These are phyloP conservation scores for Gliomastix tumulicola DNA, from an alignment of 2,329 filamentous ascomycete genomes.

Conservation along the genomic window DNA sequence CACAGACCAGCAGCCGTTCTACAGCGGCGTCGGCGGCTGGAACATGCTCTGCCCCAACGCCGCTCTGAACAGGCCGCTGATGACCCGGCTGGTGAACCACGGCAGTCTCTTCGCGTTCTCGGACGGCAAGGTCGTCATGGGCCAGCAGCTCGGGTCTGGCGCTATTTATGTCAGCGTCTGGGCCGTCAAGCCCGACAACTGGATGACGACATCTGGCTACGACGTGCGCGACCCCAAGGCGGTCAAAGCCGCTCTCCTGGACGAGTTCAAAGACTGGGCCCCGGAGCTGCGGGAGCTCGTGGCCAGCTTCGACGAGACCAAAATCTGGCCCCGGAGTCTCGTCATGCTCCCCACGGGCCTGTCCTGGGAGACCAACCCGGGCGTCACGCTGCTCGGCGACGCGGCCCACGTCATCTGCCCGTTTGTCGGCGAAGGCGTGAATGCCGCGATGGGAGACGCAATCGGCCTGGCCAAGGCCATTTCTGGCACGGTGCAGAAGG, in stretches of 20 bases:
- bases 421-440: constrained; percentile 43
- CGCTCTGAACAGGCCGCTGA: neutral
- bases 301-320: neutral
- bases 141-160: neutral
- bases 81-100: neutral
- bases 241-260: neutral
- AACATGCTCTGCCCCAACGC: neutral
- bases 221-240: neutral
- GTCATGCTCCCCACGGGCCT: neutral
- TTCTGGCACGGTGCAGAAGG: neutral
- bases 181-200: neutral
- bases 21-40: neutral
- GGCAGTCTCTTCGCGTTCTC: neutral
- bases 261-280: neutral
- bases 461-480: constrained; percentile 31
- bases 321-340: neutral
- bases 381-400: constrained; percentile 45
- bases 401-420: constrained; percentile 45
- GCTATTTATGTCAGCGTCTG: neutral
- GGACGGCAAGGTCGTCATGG: neutral
- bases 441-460: constrained; percentile 42
- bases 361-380: constrained; percentile 28
- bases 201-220: neutral
- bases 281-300: neutral
- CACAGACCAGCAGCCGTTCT: constrained; percentile 21